Percentiles rank a stretch among this genome's conserved stretches.
These are phyloP conservation scores for Rhynchosporium agropyri DNA, from an alignment of 2,329 filamentous ascomycete genomes.

Conservation along the genomic window DNA sequence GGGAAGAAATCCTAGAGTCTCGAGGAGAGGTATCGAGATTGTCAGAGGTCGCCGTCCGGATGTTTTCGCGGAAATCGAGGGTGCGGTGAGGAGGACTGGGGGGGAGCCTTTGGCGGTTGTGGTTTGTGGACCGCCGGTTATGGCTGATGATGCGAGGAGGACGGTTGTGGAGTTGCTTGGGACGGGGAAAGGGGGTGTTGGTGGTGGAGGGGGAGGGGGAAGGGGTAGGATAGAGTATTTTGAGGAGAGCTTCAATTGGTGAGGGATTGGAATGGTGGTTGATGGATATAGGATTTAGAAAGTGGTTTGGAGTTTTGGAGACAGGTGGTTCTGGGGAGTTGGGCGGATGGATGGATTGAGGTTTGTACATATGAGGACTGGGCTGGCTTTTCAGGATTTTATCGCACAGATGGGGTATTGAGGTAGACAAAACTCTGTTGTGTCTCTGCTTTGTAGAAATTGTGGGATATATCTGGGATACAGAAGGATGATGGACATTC, in stretches of 20 bases:
- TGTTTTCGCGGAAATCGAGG: background rate
- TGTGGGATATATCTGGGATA: too few relatives aligned
- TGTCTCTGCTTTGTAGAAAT: too few relatives aligned
- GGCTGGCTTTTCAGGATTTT: too few relatives aligned
- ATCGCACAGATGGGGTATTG: too few relatives aligned
- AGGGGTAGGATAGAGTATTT: slow-evolving; percentile 3
- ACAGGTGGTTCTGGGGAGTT: too few relatives aligned
- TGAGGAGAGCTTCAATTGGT: slow-evolving; percentile 11
- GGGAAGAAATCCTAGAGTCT: background rate
- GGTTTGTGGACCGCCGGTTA: background rate
- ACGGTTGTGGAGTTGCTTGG: slow-evolving; percentile 3
- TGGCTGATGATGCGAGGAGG: slow-evolving; percentile 9
- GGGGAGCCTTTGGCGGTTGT: background rate
- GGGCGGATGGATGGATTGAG: too few relatives aligned
- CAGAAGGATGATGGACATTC: too few relatives aligned
- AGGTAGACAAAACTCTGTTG: too few relatives aligned
- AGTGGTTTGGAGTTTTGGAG: too few relatives aligned
- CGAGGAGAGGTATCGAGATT: background rate
- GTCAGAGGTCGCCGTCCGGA: background rate
- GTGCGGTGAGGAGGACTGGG: background rate
- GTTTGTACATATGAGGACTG: too few relatives aligned
- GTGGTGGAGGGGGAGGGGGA: background rate
- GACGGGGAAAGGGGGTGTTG: background rate
- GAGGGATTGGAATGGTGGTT: background rate
- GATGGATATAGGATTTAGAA: too few relatives aligned